These are phyloP conservation scores for Pholiota adiposa DNA, from an alignment of 1,284 basidiomycete genomes.

Conservation along the genomic window DNA sequence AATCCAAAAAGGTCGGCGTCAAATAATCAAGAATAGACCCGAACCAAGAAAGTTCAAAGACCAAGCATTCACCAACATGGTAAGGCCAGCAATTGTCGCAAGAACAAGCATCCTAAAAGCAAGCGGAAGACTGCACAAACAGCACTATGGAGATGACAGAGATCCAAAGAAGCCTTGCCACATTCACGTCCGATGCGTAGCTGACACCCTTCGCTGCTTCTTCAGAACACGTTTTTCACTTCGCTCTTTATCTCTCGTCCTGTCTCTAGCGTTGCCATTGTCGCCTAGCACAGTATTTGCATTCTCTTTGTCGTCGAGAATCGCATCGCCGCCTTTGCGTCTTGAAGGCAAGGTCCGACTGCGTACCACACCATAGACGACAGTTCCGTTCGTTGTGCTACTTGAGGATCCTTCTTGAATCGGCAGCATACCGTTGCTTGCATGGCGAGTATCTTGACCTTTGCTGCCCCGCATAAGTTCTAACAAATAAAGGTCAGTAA, in stretches of 20 bases:
- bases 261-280: slow-evolving; percentile 11
- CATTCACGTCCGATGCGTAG: slow-evolving; percentile 8
- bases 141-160: background rate
- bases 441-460: background rate
- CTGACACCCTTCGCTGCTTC: slow-evolving; percentile 27
- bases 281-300: slow-evolving; percentile 13
- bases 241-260: slow-evolving; percentile 20
- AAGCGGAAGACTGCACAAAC: background rate
- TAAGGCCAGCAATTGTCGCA: background rate
- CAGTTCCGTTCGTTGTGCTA: slow-evolving; percentile 4
- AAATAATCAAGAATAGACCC: background rate
- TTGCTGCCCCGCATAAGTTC: slow-evolving; percentile 5
- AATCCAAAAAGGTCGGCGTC: background rate
- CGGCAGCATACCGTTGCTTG: background rate
- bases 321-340: slow-evolving; percentile 23
- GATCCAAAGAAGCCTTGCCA: background rate
- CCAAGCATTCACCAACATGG: background rate
- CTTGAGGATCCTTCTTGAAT: slow-evolving; percentile 1
- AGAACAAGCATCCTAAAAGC: background rate
- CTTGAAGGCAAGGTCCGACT: slow-evolving; percentile 64
- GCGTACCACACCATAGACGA: slow-evolving; percentile 49
- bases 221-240: slow-evolving; percentile 29
- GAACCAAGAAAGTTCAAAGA: background rate
- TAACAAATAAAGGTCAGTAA: background rate
- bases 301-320: slow-evolving; percentile 12